Evolutionary conservation across 2,329 filamentous ascomycete genomes (phyloP).

Genomic region (Fusarium hostae): DNA sequence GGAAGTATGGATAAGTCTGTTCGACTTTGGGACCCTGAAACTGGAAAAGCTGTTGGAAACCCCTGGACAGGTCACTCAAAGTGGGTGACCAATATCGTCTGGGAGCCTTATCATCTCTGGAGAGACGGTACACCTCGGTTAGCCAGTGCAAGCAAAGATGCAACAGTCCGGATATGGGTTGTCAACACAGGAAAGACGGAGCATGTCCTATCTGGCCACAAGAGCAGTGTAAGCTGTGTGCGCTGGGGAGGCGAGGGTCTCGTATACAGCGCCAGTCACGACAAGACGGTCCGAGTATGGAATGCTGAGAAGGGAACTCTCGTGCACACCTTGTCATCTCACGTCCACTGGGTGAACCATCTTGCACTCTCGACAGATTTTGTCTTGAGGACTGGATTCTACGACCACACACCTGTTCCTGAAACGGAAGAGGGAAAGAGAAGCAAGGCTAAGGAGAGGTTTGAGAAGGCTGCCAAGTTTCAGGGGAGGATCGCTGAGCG

Average conservation of each 20-base stretch:
- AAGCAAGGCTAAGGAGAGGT: constrained; percentile 80
- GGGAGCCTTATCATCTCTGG: constrained; percentile 94
- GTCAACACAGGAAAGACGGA: constrained; percentile 82
- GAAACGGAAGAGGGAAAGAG: constrained; percentile 75
- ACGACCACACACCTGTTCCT: constrained; percentile 82
- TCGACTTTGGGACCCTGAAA: constrained; percentile 87
- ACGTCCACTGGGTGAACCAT: constrained; percentile 97
- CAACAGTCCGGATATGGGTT: constrained; percentile 88
- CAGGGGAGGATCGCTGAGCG: constrained; percentile 83
- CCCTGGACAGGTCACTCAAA: constrained; percentile 85
- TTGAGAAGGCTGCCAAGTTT: constrained; percentile 84
- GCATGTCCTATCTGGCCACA: constrained; percentile 87
- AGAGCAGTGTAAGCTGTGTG: constrained; percentile 88
- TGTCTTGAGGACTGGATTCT: constrained; percentile 84
- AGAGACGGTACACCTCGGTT: constrained; percentile 77
- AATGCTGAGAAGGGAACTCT: constrained; percentile 82
- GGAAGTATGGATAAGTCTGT: constrained; percentile 94
- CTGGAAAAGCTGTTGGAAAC: constrained; percentile 77
- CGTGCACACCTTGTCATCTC: constrained; percentile 80
- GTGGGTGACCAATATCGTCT: constrained; percentile 87
- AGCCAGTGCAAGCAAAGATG: constrained; percentile 90
- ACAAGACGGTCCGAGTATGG: constrained; percentile 94
- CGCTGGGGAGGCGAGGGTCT: constrained; percentile 92
- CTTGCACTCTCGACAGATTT: constrained; percentile 94
- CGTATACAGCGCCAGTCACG: constrained; percentile 87